Base-by-base conservation (phyloP, 768 basidiomycete genomes). In the Suillus subaureus region DNA sequence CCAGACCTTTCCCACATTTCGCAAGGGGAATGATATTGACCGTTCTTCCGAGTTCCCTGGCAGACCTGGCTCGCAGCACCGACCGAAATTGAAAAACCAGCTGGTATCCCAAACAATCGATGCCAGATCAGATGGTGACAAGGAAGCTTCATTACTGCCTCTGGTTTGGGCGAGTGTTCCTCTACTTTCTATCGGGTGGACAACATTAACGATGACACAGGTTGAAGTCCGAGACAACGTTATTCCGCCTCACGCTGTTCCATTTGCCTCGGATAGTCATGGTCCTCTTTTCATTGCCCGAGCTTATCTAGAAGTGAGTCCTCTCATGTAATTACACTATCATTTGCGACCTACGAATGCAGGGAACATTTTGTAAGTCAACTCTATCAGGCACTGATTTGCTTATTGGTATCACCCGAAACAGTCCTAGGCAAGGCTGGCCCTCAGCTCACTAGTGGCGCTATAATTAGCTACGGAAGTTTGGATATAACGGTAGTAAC, bases 171-270 rank as follows among this genome's bases (percentile, higher is more conserved):
- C 75, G 40, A 21, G 73, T 64, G 26, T 5, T 55, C 15, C 21
- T 35, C 12, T n/a, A 3, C 43, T 35, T 42, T 54, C 23, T 55
- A 37, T 54, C 23, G 40, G 33, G n/a, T 49, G 45, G 4, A 4
- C 21, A 4, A 18, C 4, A 55, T 55, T 3, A 33, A 35, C 54
- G 7, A n/a, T 33, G 21, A 12, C 21, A 55, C 54, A 76, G 74
- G 75, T 75, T 13, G 67, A 71, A n/a, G 74, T 75, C 40, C 55
- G 33, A 12, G 75, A 75, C 35, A 76, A 75, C 23, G 35, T 73
- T n/a, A 75, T 75, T 57, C 75, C 74, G 21, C 71, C 73, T 61
- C 58, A 75, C 66, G 75, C 75, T 13, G 68, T 75, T 7, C 74
- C 74, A 33, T 64, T 75, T 21, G 65, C 71, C 23, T 75, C 69